These are phyloP conservation scores for Asterella californica DNA, from an alignment of 225 moss, liverwort and hornwort species.

Conservation along the genomic window DNA sequence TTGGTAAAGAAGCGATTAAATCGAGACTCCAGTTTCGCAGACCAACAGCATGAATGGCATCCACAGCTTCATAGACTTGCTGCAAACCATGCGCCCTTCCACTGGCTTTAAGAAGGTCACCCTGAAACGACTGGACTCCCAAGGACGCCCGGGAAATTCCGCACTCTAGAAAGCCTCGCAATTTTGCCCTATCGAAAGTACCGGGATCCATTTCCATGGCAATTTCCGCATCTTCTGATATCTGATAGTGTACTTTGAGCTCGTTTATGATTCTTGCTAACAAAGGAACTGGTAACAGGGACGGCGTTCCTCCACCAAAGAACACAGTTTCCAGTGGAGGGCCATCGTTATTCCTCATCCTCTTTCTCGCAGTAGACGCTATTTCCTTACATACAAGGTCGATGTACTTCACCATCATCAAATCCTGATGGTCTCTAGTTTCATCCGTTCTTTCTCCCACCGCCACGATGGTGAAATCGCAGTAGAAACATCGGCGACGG, in stretches of 20 bases:
- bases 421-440: slow-evolving; percentile 51
- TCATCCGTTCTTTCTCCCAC: slow-evolving; percentile 69
- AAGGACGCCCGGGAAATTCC: slow-evolving; percentile 81
- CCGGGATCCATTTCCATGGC: slow-evolving; percentile 99
- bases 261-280: slow-evolving; percentile 60
- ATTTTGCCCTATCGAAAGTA: slow-evolving; percentile 61
- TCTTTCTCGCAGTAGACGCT: slow-evolving; percentile 48
- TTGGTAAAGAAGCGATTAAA: slow-evolving; percentile 76
- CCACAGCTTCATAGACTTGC: slow-evolving; percentile 78
- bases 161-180: slow-evolving; percentile 59
- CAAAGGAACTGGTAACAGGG: slow-evolving; percentile 66
- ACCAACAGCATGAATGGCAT: slow-evolving; percentile 58
- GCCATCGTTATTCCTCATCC: slow-evolving; percentile 2
- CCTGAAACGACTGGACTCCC: slow-evolving; percentile 85
- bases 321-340: slow-evolving; percentile 63
- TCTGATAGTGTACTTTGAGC: slow-evolving; percentile 45
- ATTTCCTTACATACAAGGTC: slow-evolving; percentile 85
- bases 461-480: slow-evolving; percentile 86
- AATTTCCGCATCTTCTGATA: slow-evolving; percentile 61
- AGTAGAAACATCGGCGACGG: slow-evolving; percentile 89
- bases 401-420: slow-evolving; percentile 66
- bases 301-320: slow-evolving; percentile 95
- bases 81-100: slow-evolving; percentile 75
- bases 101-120: slow-evolving; percentile 64
- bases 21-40: slow-evolving; percentile 87